phyloP scores from a whole-genome alignment of 768 basidiomycete genomes.

The Leccinum rimulosum region DNA sequence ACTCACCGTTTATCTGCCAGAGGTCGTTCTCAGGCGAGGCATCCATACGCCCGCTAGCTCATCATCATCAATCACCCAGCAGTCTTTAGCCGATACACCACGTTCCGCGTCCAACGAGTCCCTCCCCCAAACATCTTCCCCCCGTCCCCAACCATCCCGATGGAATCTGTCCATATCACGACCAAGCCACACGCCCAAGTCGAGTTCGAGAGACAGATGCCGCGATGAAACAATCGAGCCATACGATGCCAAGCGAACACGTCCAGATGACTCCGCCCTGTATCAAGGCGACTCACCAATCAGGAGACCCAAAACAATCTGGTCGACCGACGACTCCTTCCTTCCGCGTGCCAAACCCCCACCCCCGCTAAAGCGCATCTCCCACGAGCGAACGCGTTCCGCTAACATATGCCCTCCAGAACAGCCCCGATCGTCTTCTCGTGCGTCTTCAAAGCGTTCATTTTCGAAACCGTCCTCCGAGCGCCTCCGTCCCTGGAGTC shows the following conservation, averaged over 20 bases:
- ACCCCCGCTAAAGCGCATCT: constrained; percentile 9
- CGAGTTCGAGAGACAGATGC: neutral
- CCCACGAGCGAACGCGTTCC: constrained; percentile 14
- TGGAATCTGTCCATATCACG: neutral
- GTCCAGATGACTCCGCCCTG: neutral
- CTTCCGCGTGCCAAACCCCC: constrained; percentile 24
- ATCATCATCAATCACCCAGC: neutral
- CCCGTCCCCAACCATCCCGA: neutral
- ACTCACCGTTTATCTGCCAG: constrained; percentile 1
- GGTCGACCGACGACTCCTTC: constrained; percentile 17
- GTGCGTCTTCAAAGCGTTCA: neutral
- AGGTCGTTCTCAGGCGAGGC: neutral
- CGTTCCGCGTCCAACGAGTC: neutral
- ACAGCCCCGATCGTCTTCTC: neutral
- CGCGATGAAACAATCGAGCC: neutral
- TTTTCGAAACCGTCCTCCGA: neutral
- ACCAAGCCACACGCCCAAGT: neutral
- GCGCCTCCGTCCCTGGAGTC: neutral
- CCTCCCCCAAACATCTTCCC: neutral
- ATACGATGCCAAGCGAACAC: neutral
- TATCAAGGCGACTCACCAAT: neutral
- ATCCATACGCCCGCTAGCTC: neutral
- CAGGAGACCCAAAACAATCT: constrained; percentile 1
- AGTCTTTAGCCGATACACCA: neutral
- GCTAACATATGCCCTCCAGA: neutral